Conservation (phyloP, 2,329 filamentous ascomycete genomes). For the Lasiodiplodia sp. region DNA sequence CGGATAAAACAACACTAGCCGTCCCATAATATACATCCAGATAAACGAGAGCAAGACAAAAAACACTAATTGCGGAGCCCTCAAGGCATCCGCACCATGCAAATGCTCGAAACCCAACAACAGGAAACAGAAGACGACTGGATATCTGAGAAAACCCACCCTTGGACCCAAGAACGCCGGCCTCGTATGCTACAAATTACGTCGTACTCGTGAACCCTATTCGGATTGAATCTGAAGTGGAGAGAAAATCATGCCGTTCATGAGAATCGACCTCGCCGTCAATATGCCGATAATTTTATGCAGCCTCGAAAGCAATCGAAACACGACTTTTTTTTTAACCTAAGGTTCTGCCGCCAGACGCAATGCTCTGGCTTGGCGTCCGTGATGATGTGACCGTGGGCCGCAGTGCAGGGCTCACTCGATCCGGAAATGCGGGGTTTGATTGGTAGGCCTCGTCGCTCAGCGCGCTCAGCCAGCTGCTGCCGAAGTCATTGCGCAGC, state of each 20-base stretch:
- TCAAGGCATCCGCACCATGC: conserved; percentile 26
- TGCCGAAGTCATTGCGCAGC: conserved; percentile 83
- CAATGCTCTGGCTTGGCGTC: conserved; percentile 49
- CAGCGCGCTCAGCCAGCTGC: conserved; percentile 84
- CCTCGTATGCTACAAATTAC: conserved; percentile 29
- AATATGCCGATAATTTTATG: conserved; percentile 12
- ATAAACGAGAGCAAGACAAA: conserved; percentile 15
- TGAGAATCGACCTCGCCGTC: conserved; percentile 17
- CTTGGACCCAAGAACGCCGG: conserved; percentile 24
- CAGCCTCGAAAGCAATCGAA: conserved; percentile 20
- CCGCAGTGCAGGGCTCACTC: conserved; percentile 39
- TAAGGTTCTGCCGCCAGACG: conserved; percentile 48
- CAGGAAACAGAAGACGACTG: conserved; percentile 22
- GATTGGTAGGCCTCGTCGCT: conserved; percentile 70
- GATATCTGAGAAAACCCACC: conserved; percentile 30
- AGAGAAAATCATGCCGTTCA: conserved; percentile 30
- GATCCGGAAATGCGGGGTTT: conserved; percentile 21
- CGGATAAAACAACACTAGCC: conserved; percentile 10
- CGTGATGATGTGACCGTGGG: conserved; percentile 39
- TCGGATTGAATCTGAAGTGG: conserved; percentile 19
- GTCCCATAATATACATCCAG: conserved; percentile 29
- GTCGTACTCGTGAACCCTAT: conserved; percentile 22
- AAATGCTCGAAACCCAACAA: conserved; percentile 28
- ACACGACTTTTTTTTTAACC: conserved; percentile 39
- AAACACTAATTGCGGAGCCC: not conserved